Percentiles rank a stretch among this genome's conserved stretches.
These are phyloP conservation scores for Nannochloropsis granulata DNA, from an alignment of 108 stramenopile genomes.

Conservation along the genomic window DNA sequence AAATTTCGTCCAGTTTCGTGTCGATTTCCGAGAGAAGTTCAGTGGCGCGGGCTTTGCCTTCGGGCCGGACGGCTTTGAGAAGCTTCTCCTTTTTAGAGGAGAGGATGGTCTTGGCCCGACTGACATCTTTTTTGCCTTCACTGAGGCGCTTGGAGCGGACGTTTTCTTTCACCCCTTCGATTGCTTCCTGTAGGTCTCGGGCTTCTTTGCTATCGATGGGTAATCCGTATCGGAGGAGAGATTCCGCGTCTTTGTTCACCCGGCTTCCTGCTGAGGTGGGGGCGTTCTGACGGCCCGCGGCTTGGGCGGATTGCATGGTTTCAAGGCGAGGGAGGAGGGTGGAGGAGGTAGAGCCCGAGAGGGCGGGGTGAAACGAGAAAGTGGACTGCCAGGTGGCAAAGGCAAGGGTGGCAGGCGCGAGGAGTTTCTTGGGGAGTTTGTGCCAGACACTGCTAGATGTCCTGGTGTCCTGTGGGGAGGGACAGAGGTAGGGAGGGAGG, in stretches of 20 bases:
- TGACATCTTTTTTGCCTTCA: slow-evolving; percentile 61
- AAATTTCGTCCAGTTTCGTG: neutral
- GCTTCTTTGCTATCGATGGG: slow-evolving; percentile 56
- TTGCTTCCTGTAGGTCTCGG: slow-evolving; percentile 54
- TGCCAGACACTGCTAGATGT: neutral
- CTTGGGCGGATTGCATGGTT: neutral
- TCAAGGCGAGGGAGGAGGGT: neutral
- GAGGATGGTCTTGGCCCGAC: slow-evolving; percentile 41
- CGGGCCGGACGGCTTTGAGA: slow-evolving; percentile 5
- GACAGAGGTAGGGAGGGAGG: too few species aligned
- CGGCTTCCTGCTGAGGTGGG: slow-evolving; percentile 43
- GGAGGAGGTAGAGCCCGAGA: neutral
- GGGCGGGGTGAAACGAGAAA: neutral
- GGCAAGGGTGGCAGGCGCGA: neutral
- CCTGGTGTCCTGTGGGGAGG: neutral
- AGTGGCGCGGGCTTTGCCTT: neutral
- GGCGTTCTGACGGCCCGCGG: neutral
- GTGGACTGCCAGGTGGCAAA: neutral
- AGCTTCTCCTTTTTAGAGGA: slow-evolving; percentile 1
- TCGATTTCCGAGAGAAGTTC: slow-evolving; percentile 6
- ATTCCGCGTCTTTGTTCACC: slow-evolving; percentile 82
- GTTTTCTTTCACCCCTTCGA: slow-evolving; percentile 63
- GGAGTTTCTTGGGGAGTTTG: neutral
- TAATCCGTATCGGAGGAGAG: slow-evolving; percentile 63
- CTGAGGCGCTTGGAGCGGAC: slow-evolving; percentile 58